Percentiles rank a stretch among this genome's conserved stretches.
Conservation (phyloP, 2,329 filamentous ascomycete species). For the Apiospora hydei region DNA sequence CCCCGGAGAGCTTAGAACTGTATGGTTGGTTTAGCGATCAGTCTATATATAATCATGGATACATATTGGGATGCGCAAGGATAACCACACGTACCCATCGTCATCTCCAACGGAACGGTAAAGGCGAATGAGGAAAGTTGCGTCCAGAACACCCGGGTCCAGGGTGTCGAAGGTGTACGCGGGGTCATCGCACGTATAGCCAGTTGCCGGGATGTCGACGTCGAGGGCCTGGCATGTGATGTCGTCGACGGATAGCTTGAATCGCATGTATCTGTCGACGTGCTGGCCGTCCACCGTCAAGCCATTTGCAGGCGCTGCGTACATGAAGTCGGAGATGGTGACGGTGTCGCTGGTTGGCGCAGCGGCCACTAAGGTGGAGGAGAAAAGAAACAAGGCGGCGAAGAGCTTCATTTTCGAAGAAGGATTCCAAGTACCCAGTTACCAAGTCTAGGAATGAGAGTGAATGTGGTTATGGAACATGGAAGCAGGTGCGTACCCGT, state of each 20-base stretch:
- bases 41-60: no score
- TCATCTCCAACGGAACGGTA: not conserved
- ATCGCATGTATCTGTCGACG: not conserved
- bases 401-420: not conserved
- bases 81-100: not conserved
- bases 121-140: not conserved
- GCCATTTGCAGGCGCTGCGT: not conserved
- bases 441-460: no score
- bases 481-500: no score
- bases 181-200: slow-evolving; percentile 1
- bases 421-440: no score
- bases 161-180: slow-evolving; percentile 17
- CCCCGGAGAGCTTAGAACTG: not conserved
- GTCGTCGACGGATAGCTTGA: not conserved
- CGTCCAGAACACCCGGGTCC: not conserved
- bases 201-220: not conserved
- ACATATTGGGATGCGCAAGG: no score
- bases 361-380: not conserved
- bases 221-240: not conserved
- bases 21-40: not conserved
- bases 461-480: no score
- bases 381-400: not conserved
- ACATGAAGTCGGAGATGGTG: slow-evolving; percentile 3
- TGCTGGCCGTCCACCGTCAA: not conserved
- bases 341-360: not conserved